Evolutionary conservation across 1,284 basidiomycete genomes (phyloP).

Genomic region (Neolentinus lepideus): DNA sequence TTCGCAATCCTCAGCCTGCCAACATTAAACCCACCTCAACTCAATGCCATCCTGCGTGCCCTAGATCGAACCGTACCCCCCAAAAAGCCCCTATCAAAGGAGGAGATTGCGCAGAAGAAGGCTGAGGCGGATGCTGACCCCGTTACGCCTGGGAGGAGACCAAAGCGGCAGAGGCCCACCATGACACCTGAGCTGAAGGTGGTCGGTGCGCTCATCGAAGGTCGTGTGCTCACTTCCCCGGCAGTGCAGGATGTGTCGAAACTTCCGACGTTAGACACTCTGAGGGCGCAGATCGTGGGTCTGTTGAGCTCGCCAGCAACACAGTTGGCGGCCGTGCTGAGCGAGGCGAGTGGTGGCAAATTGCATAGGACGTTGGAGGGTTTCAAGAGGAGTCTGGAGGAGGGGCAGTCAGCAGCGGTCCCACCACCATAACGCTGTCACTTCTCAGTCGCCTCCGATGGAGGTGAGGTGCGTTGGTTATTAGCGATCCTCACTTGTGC

Average conservation of each 20-base stretch:
- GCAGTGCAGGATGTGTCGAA: slow-evolving; percentile 55
- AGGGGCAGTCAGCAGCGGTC: slow-evolving; percentile 21
- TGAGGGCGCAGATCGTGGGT: slow-evolving; percentile 71
- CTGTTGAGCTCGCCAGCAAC: slow-evolving; percentile 63
- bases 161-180: slow-evolving; percentile 45
- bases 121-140: slow-evolving; percentile 55
- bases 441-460: neutral
- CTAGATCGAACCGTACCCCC: slow-evolving; percentile 62
- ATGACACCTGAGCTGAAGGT: slow-evolving; percentile 57
- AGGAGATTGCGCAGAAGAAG: slow-evolving; percentile 36
- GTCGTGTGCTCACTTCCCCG: slow-evolving; percentile 52
- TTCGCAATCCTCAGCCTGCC: slow-evolving; percentile 65
- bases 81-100: slow-evolving; percentile 43
- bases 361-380: slow-evolving; percentile 74
- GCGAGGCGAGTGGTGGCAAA: slow-evolving; percentile 67
- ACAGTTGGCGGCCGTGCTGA: slow-evolving; percentile 63
- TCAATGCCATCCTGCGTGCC: slow-evolving; percentile 59
- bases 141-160: slow-evolving; percentile 54
- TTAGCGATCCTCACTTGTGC: too few relatives aligned
- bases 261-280: slow-evolving; percentile 62
- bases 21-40: slow-evolving; percentile 61
- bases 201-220: slow-evolving; percentile 73
- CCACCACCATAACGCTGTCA: neutral
- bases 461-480: too few relatives aligned
- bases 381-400: slow-evolving; percentile 67